Evolutionary conservation across 2,329 filamentous ascomycete species (phyloP).

Genomic region (Dothistroma septosporum): DNA sequence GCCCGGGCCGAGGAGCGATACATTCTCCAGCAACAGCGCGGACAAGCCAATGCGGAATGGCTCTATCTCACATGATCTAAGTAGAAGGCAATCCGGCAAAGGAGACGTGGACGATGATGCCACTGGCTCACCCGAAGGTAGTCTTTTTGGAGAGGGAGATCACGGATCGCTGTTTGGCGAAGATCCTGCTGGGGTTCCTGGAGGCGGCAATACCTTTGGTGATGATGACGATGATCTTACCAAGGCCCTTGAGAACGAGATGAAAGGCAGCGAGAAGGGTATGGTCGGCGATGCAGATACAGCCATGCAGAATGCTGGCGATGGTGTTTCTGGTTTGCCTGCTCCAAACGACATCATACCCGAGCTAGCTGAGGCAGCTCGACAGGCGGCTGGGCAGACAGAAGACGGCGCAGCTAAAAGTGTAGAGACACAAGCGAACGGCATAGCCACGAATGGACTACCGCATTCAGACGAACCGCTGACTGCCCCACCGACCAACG

Average conservation of each 20-base stretch:
- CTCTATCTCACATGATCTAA: slow-evolving; percentile 39
- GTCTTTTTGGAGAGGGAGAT: slow-evolving; percentile 77
- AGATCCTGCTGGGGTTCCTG: slow-evolving; percentile 49
- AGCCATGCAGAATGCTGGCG: slow-evolving; percentile 42
- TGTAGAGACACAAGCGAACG: not conserved
- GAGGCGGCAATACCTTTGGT: slow-evolving; percentile 55
- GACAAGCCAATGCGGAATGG: slow-evolving; percentile 57
- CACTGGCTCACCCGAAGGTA: slow-evolving; percentile 65
- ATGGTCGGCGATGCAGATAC: slow-evolving; percentile 33
- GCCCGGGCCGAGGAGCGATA: slow-evolving; percentile 55
- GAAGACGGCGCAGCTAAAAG: slow-evolving; percentile 2
- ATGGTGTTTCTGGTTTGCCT: slow-evolving; percentile 36
- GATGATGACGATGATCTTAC: slow-evolving; percentile 85
- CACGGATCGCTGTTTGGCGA: slow-evolving; percentile 74
- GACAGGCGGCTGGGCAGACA: not conserved
- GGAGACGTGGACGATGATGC: slow-evolving; percentile 53
- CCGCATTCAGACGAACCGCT: slow-evolving; percentile 49
- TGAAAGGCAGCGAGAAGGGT: slow-evolving; percentile 36
- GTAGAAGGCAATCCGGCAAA: slow-evolving; percentile 17
- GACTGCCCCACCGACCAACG: slow-evolving; percentile 35
- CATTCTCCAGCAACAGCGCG: slow-evolving; percentile 70
- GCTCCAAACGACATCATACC: not conserved
- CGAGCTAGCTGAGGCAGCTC: not conserved
- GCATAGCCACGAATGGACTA: slow-evolving; percentile 44
- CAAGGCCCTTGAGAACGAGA: slow-evolving; percentile 60